Percentiles rank a stretch among this genome's conserved stretches.
These are phyloP conservation scores for Pseudogymnoascus sp. DNA, from an alignment of 2,329 filamentous ascomycete genomes.

Conservation along the genomic window DNA sequence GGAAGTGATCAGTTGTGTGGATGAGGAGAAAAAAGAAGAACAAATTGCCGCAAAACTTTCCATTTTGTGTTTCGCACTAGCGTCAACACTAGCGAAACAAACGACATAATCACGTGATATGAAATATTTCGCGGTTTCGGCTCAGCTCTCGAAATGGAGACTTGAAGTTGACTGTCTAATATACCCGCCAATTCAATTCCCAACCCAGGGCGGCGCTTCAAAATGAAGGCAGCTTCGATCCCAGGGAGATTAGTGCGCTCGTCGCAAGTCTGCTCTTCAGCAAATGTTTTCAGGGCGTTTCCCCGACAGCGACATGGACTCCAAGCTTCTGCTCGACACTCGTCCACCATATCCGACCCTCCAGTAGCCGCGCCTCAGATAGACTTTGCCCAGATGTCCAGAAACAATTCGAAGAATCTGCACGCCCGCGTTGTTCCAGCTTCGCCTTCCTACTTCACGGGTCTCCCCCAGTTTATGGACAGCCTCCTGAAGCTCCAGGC, in stretches of 20 bases:
- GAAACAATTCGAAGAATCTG: conserved; percentile 31
- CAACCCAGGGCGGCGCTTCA: conserved; percentile 15
- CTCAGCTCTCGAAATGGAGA: background rate
- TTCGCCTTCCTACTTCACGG: conserved; percentile 93
- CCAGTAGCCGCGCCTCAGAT: conserved; percentile 39
- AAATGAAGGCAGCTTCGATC: conserved; percentile 29
- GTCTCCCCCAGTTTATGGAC: conserved; percentile 79
- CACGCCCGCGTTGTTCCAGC: conserved; percentile 68
- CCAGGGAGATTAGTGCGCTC: conserved; percentile 20
- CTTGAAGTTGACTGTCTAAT: background rate
- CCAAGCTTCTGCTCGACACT: conserved; percentile 18
- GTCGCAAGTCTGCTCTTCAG: conserved; percentile 5
- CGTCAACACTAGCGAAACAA: conserved; percentile 1
- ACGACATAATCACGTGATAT: background rate
- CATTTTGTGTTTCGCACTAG: conserved; percentile 6
- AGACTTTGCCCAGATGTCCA: conserved; percentile 31
- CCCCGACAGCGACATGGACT: conserved; percentile 9
- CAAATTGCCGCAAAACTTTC: conserved; percentile 7
- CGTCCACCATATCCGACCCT: conserved; percentile 26
- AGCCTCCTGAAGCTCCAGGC: conserved; percentile 67
- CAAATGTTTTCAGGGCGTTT: background rate
- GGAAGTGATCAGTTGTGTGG: conserved; percentile 9
- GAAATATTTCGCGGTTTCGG: conserved; percentile 11
- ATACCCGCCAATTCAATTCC: conserved; percentile 10
- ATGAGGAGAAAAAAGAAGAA: conserved; percentile 7